Evolutionary conservation across 2,329 filamentous ascomycete species (phyloP).

Genomic region (Aspergillus caelatus): DNA sequence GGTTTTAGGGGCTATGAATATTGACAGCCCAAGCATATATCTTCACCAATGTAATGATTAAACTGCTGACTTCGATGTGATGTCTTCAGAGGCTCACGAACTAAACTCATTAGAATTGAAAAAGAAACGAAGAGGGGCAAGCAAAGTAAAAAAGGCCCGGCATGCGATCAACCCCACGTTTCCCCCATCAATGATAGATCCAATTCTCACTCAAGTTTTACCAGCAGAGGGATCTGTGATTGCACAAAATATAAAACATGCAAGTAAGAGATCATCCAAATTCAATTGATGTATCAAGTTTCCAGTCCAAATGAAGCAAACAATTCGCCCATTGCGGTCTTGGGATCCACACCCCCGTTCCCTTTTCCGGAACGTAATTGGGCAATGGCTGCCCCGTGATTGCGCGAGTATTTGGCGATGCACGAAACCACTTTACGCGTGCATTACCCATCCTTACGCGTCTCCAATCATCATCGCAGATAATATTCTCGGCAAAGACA

Average conservation of each 20-base stretch:
- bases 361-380: slow-evolving; percentile 23
- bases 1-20: slow-evolving; percentile 1
- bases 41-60: background rate
- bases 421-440: slow-evolving; percentile 37
- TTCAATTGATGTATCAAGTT: slow-evolving; percentile 2
- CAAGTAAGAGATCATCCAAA: background rate
- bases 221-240: background rate
- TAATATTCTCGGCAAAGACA: background rate
- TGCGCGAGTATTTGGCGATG: slow-evolving; percentile 42
- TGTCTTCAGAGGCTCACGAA: background rate
- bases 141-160: background rate
- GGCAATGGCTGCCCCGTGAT: slow-evolving; percentile 33
- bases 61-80: no score
- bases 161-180: background rate
- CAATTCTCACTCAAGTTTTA: background rate
- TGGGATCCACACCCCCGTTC: background rate
- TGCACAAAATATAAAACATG: background rate
- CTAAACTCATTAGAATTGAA: background rate
- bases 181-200: background rate
- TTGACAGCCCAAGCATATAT: background rate
- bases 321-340: background rate
- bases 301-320: background rate
- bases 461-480: slow-evolving; percentile 22
- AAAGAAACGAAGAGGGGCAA: background rate
- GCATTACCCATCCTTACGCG: slow-evolving; percentile 28